Conservation (phyloP, 1,284 basidiomycete genomes). For the Dichomitus squalens region DNA sequence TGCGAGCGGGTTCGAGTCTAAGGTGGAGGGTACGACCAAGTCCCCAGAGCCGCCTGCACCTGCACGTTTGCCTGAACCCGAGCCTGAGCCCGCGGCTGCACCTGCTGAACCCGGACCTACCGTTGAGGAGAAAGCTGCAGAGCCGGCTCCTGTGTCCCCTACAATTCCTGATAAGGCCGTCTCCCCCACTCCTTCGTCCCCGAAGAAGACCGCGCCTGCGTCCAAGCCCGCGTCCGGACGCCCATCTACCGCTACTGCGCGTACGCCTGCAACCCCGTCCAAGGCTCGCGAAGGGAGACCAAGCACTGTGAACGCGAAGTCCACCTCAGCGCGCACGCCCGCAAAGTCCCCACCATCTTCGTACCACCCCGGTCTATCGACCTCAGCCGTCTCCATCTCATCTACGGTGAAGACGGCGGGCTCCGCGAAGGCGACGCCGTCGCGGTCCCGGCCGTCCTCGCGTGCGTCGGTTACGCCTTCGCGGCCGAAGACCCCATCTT, state of each 20-base stretch:
- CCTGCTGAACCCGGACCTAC: slow-evolving; percentile 11
- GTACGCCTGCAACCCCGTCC: slow-evolving; percentile 30
- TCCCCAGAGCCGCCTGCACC: slow-evolving; percentile 13
- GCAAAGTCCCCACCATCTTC: slow-evolving; percentile 33
- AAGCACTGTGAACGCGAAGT: slow-evolving; percentile 19
- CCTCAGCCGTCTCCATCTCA: slow-evolving; percentile 23
- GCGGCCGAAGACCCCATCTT: slow-evolving; percentile 40
- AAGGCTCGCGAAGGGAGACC: slow-evolving; percentile 28
- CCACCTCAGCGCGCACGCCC: slow-evolving; percentile 28
- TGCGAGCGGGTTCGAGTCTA: slow-evolving; percentile 12
- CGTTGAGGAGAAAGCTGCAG: slow-evolving; percentile 23
- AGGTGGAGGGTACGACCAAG: slow-evolving; percentile 3
- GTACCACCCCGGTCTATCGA: slow-evolving; percentile 27
- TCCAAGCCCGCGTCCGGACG: slow-evolving; percentile 14
- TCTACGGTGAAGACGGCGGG: slow-evolving; percentile 22
- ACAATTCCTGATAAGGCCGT: slow-evolving; percentile 15
- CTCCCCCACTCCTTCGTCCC: slow-evolving; percentile 25
- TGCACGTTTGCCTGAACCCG: slow-evolving; percentile 7
- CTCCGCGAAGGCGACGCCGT: slow-evolving; percentile 18
- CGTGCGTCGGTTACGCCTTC: slow-evolving; percentile 38
- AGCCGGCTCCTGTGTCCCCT: slow-evolving; percentile 24
- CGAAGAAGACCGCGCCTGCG: slow-evolving; percentile 28
- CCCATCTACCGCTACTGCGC: slow-evolving; percentile 12
- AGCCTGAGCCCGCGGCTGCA: slow-evolving; percentile 6
- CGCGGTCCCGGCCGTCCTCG: slow-evolving; percentile 29